Evolutionary conservation across 2,329 filamentous ascomycete genomes (phyloP).

Genomic region (Incumbomyces delicatus): DNA sequence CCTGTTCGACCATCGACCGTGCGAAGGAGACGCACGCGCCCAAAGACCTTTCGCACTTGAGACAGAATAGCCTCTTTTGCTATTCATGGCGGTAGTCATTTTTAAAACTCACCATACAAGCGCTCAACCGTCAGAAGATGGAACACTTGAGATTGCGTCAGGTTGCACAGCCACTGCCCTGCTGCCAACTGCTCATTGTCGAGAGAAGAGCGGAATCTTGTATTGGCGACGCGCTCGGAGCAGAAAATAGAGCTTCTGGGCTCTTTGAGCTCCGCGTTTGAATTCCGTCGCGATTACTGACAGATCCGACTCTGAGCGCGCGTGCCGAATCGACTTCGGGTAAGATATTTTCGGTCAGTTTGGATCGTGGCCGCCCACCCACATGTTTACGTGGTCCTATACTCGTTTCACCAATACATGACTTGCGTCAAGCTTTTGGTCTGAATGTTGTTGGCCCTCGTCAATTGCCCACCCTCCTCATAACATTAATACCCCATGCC

Average conservation of each 20-base stretch:
- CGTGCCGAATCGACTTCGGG: not conserved
- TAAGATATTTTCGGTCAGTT: not conserved
- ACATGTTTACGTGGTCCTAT: conserved; percentile 5
- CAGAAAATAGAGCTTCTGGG: conserved; percentile 3
- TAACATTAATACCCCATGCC: conserved; percentile 20
- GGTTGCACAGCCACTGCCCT: not conserved
- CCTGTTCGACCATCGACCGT: conserved; percentile 1
- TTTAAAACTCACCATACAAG: conserved; percentile 5
- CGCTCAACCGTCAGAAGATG: not conserved
- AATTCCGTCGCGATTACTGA: not conserved
- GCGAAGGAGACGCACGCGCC: conserved; percentile 1
- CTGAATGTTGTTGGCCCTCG: conserved; percentile 23
- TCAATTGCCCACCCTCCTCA: conserved; percentile 14
- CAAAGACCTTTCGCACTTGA: not conserved
- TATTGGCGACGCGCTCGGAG: conserved; percentile 2
- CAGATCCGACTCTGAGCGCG: not conserved
- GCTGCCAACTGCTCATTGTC: not conserved
- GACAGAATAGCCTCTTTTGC: not conserved
- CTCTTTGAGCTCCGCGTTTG: conserved; percentile 4
- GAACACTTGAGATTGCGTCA: conserved; percentile 4
- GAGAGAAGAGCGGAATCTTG: not conserved
- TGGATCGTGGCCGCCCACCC: not conserved
- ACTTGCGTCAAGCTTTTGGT: conserved; percentile 8
- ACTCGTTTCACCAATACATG: conserved; percentile 15
- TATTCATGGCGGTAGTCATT: conserved; percentile 3